Evolutionary conservation across 192 early-diverging fungal genomes (phyloP), one percentile per base, ranked within the genome.

Genomic region (Coemansia furcata): DNA sequence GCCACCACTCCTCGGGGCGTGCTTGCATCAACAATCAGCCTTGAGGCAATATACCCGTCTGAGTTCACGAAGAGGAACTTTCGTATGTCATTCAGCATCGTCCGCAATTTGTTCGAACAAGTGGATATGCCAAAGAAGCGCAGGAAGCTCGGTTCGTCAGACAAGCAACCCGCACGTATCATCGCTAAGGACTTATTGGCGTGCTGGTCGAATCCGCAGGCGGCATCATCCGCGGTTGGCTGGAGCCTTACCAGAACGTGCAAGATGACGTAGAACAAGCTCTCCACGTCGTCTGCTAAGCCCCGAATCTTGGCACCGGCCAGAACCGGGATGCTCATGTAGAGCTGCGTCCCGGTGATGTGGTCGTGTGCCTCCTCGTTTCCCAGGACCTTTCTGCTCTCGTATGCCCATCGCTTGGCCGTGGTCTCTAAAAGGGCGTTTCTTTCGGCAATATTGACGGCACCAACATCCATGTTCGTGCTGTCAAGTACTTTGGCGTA

Each of bases 251-350:
- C 46, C n/a, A 49, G 46, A 49, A 49, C 50, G 19, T 32, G 12
- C 50, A 54, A 54, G 14, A 54, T 54, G 29, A 69, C 65, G 40
- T 67, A 73, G 42, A 73, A 62, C 1, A 62, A 47, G 23, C 65
- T 67, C 57, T 75, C 73, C 0, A 69, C 3, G 30, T 75, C 73
- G 21, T 75, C 54, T 3, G 62, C 17, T 4, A 75, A 17, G 2
- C 63, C 36, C 21, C 63, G 63, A 2, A 15, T 11, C 2, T 3
- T 36, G 3, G 43, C 7, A 17, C 50, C 50, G 29, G 44, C 3
- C 61, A 14, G 1, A 75, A 66, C 10, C 62, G 42, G 64, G 0
- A 73, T 44, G 33, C 65, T 62, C 59, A 62, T 72, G 42, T 43
- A 67, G 3, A 12, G 26, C 9, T 6, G 38, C 5, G 65, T 67